These are phyloP conservation scores for Trichophyton equinum DNA, from an alignment of 2,329 filamentous ascomycete species.

Conservation along the genomic window DNA sequence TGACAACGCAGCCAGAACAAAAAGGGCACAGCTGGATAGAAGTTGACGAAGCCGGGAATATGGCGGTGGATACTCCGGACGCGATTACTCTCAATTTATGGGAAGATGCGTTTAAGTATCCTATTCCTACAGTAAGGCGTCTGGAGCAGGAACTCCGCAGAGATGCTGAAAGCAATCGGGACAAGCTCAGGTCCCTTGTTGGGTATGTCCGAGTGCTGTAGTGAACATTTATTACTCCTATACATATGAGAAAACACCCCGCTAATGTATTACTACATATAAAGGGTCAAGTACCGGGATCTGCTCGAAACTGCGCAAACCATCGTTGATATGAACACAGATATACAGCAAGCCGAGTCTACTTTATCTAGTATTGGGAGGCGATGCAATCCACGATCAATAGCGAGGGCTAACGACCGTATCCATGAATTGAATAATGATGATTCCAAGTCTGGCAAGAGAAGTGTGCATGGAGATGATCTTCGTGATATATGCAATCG, in stretches of 20 bases:
- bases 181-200: constrained; percentile 54
- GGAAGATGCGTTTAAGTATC: constrained; percentile 57
- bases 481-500: background rate
- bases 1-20: background rate
- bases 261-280: background rate
- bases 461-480: background rate
- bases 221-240: background rate
- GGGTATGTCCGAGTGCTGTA: constrained; percentile 37
- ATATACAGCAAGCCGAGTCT: constrained; percentile 62
- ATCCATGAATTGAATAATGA: constrained; percentile 38
- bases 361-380: constrained; percentile 60
- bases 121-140: constrained; percentile 48
- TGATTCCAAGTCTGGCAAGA: constrained; percentile 23
- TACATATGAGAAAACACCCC: constrained; percentile 7
- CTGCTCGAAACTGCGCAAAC: constrained; percentile 82
- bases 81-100: constrained; percentile 45
- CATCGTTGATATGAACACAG: constrained; percentile 77
- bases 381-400: constrained; percentile 59
- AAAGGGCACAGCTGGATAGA: no score
- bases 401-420: constrained; percentile 53
- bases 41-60: constrained; percentile 16
- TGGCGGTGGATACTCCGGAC: constrained; percentile 46
- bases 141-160: constrained; percentile 53
- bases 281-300: constrained; percentile 63
- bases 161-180: constrained; percentile 50